Conservation (phyloP, 148 eudicot genomes). For the Cornus suecica region DNA sequence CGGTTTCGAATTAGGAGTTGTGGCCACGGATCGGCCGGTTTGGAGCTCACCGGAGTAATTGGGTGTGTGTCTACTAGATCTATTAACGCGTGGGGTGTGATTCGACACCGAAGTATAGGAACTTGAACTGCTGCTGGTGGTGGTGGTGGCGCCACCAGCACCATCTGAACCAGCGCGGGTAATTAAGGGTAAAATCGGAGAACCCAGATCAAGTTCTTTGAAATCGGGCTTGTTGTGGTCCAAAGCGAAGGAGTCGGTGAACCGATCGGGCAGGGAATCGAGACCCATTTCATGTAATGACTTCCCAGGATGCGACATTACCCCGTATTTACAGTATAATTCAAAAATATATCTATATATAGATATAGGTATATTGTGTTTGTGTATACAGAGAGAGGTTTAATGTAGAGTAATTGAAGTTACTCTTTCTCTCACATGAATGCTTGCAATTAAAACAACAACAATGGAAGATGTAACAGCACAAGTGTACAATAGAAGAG, state of each 20-base stretch:
- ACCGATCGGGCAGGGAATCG: conserved; percentile 4
- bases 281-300: conserved; percentile 17
- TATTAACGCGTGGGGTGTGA: background rate
- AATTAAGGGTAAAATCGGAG: background rate
- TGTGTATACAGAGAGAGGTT: background rate
- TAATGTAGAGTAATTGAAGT: background rate
- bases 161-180: conserved; percentile 6
- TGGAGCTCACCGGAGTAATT: conserved; percentile 24
- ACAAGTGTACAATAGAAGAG: background rate
- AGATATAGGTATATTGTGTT: too few relatives aligned
- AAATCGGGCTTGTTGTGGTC: conserved; percentile 34
- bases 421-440: background rate
- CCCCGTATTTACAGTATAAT: background rate
- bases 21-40: conserved; percentile 14
- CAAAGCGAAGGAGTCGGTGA: background rate
- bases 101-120: background rate
- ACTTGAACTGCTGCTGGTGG: background rate
- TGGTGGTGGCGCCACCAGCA: background rate
- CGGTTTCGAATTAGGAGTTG: conserved; percentile 6
- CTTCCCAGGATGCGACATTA: conserved; percentile 24
- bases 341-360: background rate
- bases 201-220: conserved; percentile 29
- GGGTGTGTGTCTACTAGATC: background rate
- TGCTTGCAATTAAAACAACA: background rate
- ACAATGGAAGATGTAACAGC: conserved; percentile 3